phyloP scores from a whole-genome alignment of 768 basidiomycete genomes.

The Chalciporus chontae region DNA sequence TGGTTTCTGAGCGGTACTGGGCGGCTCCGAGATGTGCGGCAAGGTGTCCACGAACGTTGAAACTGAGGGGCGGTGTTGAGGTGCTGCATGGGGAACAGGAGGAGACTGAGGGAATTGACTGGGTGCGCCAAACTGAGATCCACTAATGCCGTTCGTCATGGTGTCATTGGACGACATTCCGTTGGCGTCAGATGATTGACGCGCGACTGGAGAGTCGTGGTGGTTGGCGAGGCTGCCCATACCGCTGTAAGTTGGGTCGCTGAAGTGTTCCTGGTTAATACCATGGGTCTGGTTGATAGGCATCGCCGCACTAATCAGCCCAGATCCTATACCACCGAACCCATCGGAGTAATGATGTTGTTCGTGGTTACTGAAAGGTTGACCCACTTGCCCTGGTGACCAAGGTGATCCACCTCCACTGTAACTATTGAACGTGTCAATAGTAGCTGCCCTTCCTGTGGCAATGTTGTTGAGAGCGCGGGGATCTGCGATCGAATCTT shows the following conservation, averaged over 20 bases:
- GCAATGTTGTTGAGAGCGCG: slow-evolving; percentile 33
- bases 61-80: slow-evolving; percentile 20
- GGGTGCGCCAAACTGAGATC: slow-evolving; percentile 19
- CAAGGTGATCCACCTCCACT: slow-evolving; percentile 34
- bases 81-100: slow-evolving; percentile 13
- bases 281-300: slow-evolving; percentile 20
- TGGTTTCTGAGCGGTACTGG: slow-evolving; percentile 17
- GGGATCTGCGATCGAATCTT: slow-evolving; percentile 40
- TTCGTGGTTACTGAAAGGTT: slow-evolving; percentile 20
- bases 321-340: slow-evolving; percentile 19
- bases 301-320: slow-evolving; percentile 15
- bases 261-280: slow-evolving; percentile 26
- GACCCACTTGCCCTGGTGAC: slow-evolving; percentile 27
- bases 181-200: slow-evolving; percentile 22
- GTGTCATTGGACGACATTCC: slow-evolving; percentile 20
- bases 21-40: slow-evolving; percentile 15
- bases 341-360: slow-evolving; percentile 24
- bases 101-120: slow-evolving; percentile 22
- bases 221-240: slow-evolving; percentile 21
- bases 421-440: slow-evolving; percentile 41
- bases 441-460: slow-evolving; percentile 29
- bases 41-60: slow-evolving; percentile 24
- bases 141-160: slow-evolving; percentile 13
- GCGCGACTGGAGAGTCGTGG: slow-evolving; percentile 22
- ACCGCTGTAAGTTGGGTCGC: slow-evolving; percentile 21